Evolutionary conservation across 208 protist genomes (phyloP).

Genomic region (Spongospora subterranea): DNA sequence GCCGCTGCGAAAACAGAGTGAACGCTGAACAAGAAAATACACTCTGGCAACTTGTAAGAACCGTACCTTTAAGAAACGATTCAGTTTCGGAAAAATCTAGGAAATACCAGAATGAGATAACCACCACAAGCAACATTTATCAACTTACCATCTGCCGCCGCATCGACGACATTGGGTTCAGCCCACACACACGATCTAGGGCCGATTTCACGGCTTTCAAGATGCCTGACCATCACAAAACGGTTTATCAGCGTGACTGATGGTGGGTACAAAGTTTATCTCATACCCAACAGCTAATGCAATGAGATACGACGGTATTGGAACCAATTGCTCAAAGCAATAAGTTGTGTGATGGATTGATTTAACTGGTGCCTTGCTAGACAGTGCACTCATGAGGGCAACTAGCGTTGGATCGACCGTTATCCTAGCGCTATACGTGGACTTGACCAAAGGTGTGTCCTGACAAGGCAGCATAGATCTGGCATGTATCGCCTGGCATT

Average conservation of each 20-base stretch:
- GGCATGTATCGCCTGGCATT: conserved; percentile 75
- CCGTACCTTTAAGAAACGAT: conserved; percentile 72
- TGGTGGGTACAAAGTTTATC: neutral
- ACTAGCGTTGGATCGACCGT: conserved; percentile 40
- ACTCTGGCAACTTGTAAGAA: neutral
- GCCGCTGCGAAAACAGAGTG: conserved; percentile 30
- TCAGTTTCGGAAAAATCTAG: conserved; percentile 84
- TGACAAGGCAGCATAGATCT: conserved; percentile 73
- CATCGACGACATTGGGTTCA: conserved; percentile 74
- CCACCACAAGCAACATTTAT: neutral
- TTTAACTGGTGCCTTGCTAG: neutral
- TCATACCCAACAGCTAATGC: conserved; percentile 75
- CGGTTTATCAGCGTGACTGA: neutral
- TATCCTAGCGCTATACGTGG: conserved; percentile 61
- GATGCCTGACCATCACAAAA: neutral
- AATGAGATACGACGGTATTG: conserved; percentile 76
- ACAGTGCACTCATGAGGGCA: conserved; percentile 64
- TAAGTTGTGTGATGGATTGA: neutral
- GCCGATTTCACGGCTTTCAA: conserved; percentile 65
- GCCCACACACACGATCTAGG: conserved; percentile 69
- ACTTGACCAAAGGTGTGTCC: conserved; percentile 35
- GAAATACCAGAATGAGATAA: neutral
- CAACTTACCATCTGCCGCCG: conserved; percentile 67
- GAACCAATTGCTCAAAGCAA: conserved; percentile 64
- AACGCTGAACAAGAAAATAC: no score